Conservation (phyloP, 768 basidiomycete genomes). For the Nevesoporus exiguus region DNA sequence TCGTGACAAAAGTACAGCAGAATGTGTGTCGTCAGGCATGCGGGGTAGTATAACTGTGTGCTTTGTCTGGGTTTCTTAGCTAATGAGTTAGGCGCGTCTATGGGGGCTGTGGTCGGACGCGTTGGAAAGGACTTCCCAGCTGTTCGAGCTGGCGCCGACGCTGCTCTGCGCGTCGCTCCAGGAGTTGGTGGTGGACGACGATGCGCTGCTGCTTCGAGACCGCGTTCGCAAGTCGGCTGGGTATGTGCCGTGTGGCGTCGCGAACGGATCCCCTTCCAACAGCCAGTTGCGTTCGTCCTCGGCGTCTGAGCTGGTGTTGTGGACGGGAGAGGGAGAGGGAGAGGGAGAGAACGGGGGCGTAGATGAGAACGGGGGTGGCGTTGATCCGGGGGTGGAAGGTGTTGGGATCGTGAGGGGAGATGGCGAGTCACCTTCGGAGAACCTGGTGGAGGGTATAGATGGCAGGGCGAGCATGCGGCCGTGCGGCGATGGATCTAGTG, state of each 20-base stretch:
- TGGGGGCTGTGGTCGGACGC: constrained; percentile 1
- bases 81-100: neutral
- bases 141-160: constrained; percentile 1
- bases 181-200: constrained; percentile 15
- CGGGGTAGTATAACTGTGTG: too few relatives aligned
- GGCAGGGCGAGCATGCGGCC: constrained; percentile 15
- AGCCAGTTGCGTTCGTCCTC: constrained; percentile 15
- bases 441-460: constrained; percentile 28
- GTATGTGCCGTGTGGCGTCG: neutral
- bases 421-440: constrained; percentile 18
- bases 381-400: constrained; percentile 11
- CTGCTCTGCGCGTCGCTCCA: constrained; percentile 31
- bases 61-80: too few relatives aligned
- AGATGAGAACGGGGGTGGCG: constrained; percentile 18
- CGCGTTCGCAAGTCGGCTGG: neutral
- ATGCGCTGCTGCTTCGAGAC: constrained; percentile 14
- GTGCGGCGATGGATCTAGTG: constrained; percentile 1
- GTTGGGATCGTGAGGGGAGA: constrained; percentile 28
- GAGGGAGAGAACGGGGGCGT: constrained; percentile 20
- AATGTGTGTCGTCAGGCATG: too few relatives aligned
- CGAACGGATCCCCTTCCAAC: neutral
- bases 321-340: constrained; percentile 12
- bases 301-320: constrained; percentile 4
- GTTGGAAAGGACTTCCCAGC: constrained; percentile 29
- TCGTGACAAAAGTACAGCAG: too few relatives aligned